These are phyloP conservation scores for Sugiyamaella qingdaonensis DNA, from an alignment of 805 yeast genomes.

Conservation along the genomic window DNA sequence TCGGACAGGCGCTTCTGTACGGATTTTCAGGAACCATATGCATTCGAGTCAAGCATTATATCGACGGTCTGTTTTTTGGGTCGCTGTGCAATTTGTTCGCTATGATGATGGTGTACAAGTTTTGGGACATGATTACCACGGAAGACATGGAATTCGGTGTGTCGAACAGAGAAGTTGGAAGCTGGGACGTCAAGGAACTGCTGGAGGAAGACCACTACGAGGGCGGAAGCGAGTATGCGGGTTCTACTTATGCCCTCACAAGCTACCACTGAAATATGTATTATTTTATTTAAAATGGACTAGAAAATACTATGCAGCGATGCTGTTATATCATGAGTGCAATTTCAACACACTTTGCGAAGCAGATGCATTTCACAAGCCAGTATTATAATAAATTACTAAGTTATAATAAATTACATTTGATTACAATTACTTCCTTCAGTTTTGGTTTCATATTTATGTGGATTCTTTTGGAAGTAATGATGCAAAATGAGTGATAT, in stretches of 20 bases:
- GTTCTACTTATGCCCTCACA: slow-evolving; percentile 31
- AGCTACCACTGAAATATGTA: slow-evolving; percentile 9
- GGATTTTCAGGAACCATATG: slow-evolving; percentile 67
- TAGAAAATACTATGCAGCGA: not conserved
- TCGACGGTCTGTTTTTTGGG: slow-evolving; percentile 87
- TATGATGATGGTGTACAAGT: slow-evolving; percentile 92
- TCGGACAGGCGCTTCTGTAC: slow-evolving; percentile 75
- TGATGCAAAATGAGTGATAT: no score
- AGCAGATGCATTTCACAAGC: no score
- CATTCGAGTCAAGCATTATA: slow-evolving; percentile 68
- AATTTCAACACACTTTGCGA: no score
- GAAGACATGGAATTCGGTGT: slow-evolving; percentile 94
- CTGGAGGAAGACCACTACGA: slow-evolving; percentile 28
- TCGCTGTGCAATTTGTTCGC: slow-evolving; percentile 75
- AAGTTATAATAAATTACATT: no score
- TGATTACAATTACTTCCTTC: no score
- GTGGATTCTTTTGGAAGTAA: no score
- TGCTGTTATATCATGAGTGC: no score
- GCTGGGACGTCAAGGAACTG: slow-evolving; percentile 35
- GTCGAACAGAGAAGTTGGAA: slow-evolving; percentile 42
- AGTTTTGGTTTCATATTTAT: no score
- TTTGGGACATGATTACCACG: slow-evolving; percentile 92
- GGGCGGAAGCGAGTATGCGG: slow-evolving; percentile 32
- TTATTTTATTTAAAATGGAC: not conserved
- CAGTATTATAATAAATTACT: no score